Evolutionary conservation across 257 asterid genomes (phyloP), one percentile per base, ranked within the genome.

Genomic region (Fraxinus excelsior): DNA sequence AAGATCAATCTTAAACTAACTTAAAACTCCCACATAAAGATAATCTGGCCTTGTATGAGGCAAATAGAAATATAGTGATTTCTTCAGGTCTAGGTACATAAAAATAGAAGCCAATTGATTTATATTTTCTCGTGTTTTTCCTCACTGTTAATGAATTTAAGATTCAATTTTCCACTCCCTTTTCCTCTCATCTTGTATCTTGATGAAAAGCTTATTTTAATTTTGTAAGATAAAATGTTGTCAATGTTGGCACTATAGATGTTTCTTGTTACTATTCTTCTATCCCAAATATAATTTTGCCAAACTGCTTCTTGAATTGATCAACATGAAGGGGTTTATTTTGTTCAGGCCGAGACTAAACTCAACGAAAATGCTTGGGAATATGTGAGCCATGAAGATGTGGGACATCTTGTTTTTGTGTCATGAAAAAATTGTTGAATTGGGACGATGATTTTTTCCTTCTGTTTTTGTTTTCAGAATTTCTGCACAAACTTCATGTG

Each of bases 251-350:
- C 3, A 5, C 58, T 49, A 16, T 49, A 49, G 58, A 49, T 49
- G 7, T 49, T 49, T 49, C 21, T 49, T 4, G 1, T 49, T 40
- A 11, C 49, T 40, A 9, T 9, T 40, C 4, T 9, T 40, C 14
- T 40, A 40, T 40, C 58, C 58, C 58, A 49, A 49, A 49, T 3
- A 49, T 49, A 14, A 16, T 49, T 49, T 40, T 49, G 58, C 21
- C 21, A 3, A 56, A 19, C 10, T 56, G 26, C 65, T 56, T 28
- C 71, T 56, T 49, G 4, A 18, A n/a, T 56, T 56, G 71, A 71
- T 77, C 37, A 68, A 13, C 76, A 18, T 76, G 74, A 51, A 74
- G 60, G 19, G 38, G 26, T 81, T 4, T 40, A 68, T 77, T 32
- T 70, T 14, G 19, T 44, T 46, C 66, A 7, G 53, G 60, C 11